Conservation (phyloP, 345 rosid genomes). For the Eucalyptus regnans region DNA sequence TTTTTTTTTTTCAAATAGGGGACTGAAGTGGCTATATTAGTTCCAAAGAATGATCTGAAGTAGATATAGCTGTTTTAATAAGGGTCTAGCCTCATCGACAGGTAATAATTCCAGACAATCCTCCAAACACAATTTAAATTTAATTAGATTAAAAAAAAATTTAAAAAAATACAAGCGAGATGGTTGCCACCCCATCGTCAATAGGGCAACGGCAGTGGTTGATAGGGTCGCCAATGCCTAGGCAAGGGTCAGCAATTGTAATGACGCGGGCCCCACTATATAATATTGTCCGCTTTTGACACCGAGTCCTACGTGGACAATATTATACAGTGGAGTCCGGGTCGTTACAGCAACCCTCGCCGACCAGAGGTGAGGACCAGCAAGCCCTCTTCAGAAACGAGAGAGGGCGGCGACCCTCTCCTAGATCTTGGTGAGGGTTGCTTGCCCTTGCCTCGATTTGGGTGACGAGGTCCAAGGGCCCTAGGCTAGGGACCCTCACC, state of each 20-base stretch:
- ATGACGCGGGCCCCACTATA: no score
- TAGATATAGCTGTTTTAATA: no score
- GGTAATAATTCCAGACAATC: rapidly evolving
- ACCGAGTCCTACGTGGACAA: no score
- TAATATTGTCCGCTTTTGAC: no score
- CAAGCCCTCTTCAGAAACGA: rapidly evolving
- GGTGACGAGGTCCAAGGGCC: rapidly evolving
- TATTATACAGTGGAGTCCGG: no score
- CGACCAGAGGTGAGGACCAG: rapidly evolving
- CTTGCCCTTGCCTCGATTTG: rapidly evolving
- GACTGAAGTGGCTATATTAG: rapidly evolving
- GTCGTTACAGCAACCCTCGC: rapidly evolving
- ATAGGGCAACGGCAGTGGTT: rapidly evolving
- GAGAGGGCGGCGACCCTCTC: no score
- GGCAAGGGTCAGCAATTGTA: no score
- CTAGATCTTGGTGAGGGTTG: rapidly evolving
- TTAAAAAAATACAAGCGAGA: no score
- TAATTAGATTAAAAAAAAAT: no score
- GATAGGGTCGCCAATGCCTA: rapidly evolving
- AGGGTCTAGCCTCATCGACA: no score
- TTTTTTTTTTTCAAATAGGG: rapidly evolving
- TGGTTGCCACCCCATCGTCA: rapidly evolving
- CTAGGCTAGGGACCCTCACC: rapidly evolving
- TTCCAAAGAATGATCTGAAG: no score
- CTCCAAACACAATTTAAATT: no score